Percentiles rank a stretch among this genome's conserved stretches.
phyloP scores from a whole-genome alignment of 495 filamentous ascomycete genomes.

The Xylaria telfairii region DNA sequence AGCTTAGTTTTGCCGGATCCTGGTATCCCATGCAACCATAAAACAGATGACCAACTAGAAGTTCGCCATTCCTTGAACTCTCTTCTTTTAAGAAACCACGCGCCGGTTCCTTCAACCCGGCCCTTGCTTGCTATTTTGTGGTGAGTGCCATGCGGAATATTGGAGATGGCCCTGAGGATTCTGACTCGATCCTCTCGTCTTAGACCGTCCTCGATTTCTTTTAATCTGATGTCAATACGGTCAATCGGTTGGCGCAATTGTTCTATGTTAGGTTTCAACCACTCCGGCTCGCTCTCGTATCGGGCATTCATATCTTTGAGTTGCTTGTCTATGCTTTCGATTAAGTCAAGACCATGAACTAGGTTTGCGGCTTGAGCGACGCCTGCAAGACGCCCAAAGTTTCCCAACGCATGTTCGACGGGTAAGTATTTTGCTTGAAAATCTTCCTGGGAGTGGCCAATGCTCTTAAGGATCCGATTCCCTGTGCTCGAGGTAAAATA shows the following conservation, averaged over 20 bases:
- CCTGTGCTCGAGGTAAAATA: background rate
- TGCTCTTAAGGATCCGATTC: background rate
- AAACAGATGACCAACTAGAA: background rate
- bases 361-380: background rate
- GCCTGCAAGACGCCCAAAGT: background rate
- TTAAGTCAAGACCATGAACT: background rate
- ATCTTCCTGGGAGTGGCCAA: background rate
- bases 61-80: background rate
- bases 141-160: background rate
- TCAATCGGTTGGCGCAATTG: background rate
- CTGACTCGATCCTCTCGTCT: background rate
- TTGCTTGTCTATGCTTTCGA: background rate
- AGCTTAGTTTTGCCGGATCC: constrained; percentile 3
- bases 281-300: background rate
- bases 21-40: constrained; percentile 4
- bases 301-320: background rate
- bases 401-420: background rate
- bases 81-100: background rate
- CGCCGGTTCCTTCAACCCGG: background rate
- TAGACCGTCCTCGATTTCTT: background rate
- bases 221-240: background rate
- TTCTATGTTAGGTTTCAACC: background rate
- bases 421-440: constrained; percentile 9
- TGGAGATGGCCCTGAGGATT: constrained; percentile 1
- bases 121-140: background rate